Evolutionary conservation across 2,329 filamentous ascomycete genomes (phyloP).

Genomic region (Sarocladium kiliense): DNA sequence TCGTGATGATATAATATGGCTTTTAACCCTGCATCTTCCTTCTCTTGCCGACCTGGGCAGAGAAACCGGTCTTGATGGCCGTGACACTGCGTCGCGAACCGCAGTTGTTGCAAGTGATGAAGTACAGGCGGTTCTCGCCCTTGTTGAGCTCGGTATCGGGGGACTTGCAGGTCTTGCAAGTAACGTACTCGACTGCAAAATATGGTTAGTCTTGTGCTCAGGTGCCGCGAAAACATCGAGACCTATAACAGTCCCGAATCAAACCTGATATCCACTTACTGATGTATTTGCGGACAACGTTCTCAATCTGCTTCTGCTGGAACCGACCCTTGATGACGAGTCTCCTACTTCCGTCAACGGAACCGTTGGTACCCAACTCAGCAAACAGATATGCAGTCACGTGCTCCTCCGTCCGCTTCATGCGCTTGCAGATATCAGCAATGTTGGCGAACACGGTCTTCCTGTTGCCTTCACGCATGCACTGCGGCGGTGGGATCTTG

Average conservation of each 20-base stretch:
- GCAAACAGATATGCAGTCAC: slow-evolving; percentile 96
- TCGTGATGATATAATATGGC: neutral
- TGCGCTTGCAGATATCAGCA: slow-evolving; percentile 95
- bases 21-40: slow-evolving; percentile 83
- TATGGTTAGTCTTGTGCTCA: slow-evolving; percentile 21
- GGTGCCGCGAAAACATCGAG: neutral
- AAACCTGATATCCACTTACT: slow-evolving; percentile 47
- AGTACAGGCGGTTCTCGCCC: slow-evolving; percentile 98
- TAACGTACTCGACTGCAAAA: slow-evolving; percentile 80
- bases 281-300: slow-evolving; percentile 92
- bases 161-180: slow-evolving; percentile 96
- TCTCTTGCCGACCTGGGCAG: slow-evolving; percentile 97
- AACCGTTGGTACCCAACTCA: slow-evolving; percentile 95
- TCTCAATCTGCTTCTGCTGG: slow-evolving; percentile 99
- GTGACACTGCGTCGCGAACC: slow-evolving; percentile 82
- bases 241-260: neutral
- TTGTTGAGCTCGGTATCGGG: slow-evolving; percentile 96
- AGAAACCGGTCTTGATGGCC: slow-evolving; percentile 99
- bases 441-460: slow-evolving; percentile 99
- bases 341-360: slow-evolving; percentile 85
- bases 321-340: slow-evolving; percentile 99
- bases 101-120: slow-evolving; percentile 89
- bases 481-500: slow-evolving; percentile 98
- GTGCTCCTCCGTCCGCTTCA: slow-evolving; percentile 98
- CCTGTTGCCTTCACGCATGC: slow-evolving; percentile 99